phyloP scores from a whole-genome alignment of 345 rosid species.

The Turnera subulata region DNA sequence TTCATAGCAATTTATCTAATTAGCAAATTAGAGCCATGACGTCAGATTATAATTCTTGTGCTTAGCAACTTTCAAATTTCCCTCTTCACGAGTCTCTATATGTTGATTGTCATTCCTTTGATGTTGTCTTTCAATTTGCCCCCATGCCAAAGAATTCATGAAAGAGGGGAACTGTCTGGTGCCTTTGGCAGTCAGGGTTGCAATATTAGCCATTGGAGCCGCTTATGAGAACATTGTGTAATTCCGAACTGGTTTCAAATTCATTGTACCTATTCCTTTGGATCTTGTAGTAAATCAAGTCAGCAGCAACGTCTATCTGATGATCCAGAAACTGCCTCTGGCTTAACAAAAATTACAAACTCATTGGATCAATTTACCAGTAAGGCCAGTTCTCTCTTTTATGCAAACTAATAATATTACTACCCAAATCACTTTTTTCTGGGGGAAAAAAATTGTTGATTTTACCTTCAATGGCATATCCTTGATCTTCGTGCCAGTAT shows the following conservation, averaged over 20 bases:
- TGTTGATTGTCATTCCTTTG: not conserved
- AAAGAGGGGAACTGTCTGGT: no score
- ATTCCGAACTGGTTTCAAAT: conserved; percentile 1
- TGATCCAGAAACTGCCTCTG: conserved; percentile 26
- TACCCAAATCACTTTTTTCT: no score
- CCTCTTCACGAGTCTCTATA: no score
- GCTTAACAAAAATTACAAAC: conserved; percentile 22
- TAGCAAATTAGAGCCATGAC: not conserved
- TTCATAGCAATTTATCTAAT: not conserved
- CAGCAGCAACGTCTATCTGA: conserved; percentile 19
- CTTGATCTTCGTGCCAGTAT: not conserved
- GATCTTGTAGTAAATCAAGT: conserved; percentile 37
- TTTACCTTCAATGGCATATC: no score
- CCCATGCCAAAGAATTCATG: no score
- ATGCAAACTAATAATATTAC: not conserved
- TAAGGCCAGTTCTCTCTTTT: conserved; percentile 28
- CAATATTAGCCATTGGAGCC: not conserved
- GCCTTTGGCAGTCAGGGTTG: not conserved
- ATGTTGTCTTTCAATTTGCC: not conserved
- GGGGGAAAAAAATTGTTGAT: no score
- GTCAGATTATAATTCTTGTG: not conserved
- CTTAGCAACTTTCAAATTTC: not conserved
- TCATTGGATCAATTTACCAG: conserved; percentile 17
- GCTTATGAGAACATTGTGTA: conserved; percentile 2
- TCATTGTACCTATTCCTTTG: not conserved